Base-by-base conservation (phyloP, 2,329 filamentous ascomycete species). In the Epichloe gansuensis region DNA sequence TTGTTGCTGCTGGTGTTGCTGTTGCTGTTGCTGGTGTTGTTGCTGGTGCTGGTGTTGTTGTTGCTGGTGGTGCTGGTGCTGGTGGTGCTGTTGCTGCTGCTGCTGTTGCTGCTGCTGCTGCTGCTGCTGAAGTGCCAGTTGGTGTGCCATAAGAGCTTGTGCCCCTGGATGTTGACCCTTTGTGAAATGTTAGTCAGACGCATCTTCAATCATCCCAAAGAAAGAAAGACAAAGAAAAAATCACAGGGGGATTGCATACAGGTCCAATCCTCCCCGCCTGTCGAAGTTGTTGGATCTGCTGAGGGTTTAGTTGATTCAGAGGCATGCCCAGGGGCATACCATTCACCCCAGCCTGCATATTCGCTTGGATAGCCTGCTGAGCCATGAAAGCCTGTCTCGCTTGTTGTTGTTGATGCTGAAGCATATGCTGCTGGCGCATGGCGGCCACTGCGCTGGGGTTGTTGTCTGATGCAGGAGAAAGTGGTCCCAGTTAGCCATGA, bases 331-430 rank as follows among this genome's bases (percentile, higher is more conserved):
- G 78, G 38, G 71, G 76, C 60, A 80, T 76, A 17, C 71, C 64
- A 37, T 64, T 64, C 35, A 64, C 62, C 31, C 57, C 70, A 25
- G 46, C 73, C 17, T 71, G 69, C 69, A 83, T 77, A 47, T 75
- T 74, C 46, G 66, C 72, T 35, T 75, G 74, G 59, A 72, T 81
- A 52, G 69, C 72, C 57, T 81, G 78, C 57, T 81, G 77, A 15
- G 72, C 71, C 68, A 81, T 72, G 54, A 80, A 65, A 6, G 71
- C 70, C 56, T 82, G 77, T 49, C 75, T 69, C 23, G 69, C 67
- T 53, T 76, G 71, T 52, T 73, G 69, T 52, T 77, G 76, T 56
- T 80, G 76, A 45, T 82, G 78, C 48, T 81, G 77, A 42, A 80
- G 70, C 4, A 77, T 68, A 52, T 80, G 75, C 56, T 81, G 78